Percentiles rank a stretch among this genome's conserved stretches.
phyloP scores from a whole-genome alignment of 2,329 filamentous ascomycete genomes.

The Fusarium citri region DNA sequence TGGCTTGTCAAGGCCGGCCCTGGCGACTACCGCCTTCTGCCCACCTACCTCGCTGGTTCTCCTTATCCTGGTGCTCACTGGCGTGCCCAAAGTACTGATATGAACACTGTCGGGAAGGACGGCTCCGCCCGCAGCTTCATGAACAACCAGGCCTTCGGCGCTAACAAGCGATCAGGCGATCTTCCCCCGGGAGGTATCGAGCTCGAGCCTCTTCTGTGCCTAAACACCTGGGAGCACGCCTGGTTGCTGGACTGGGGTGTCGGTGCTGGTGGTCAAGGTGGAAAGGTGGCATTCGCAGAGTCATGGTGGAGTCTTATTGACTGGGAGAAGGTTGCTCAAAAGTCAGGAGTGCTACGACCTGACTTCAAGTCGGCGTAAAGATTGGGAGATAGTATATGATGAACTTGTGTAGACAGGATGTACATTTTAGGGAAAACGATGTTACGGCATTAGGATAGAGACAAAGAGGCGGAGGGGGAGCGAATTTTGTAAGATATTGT shows the following conservation, averaged over 20 bases:
- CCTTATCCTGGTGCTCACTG: conserved; percentile 89
- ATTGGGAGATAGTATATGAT: conserved; percentile 5
- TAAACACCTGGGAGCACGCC: conserved; percentile 97
- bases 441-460: conserved; percentile 32
- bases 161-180: conserved; percentile 46
- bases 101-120: conserved; percentile 69
- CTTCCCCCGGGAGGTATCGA: conserved; percentile 75
- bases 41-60: conserved; percentile 91
- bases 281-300: conserved; percentile 81
- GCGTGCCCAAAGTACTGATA: conserved; percentile 75
- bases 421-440: conserved; percentile 26
- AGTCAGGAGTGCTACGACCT: conserved; percentile 50
- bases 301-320: conserved; percentile 90
- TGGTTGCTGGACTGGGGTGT: conserved; percentile 86
- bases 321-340: conserved; percentile 77
- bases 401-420: conserved; percentile 3
- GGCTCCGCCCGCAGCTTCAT: conserved; percentile 54
- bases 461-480: conserved; percentile 26
- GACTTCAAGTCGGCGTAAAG: conserved; percentile 48
- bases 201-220: conserved; percentile 82
- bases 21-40: conserved; percentile 74
- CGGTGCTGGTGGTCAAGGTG: conserved; percentile 67
- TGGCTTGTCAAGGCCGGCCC: conserved; percentile 80
- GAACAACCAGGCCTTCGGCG: conserved; percentile 52
- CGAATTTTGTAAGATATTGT: conserved; percentile 49